Evolutionary conservation across 2,329 filamentous ascomycete species (phyloP).

Genomic region (Sporothrix pseudoabietina): DNA sequence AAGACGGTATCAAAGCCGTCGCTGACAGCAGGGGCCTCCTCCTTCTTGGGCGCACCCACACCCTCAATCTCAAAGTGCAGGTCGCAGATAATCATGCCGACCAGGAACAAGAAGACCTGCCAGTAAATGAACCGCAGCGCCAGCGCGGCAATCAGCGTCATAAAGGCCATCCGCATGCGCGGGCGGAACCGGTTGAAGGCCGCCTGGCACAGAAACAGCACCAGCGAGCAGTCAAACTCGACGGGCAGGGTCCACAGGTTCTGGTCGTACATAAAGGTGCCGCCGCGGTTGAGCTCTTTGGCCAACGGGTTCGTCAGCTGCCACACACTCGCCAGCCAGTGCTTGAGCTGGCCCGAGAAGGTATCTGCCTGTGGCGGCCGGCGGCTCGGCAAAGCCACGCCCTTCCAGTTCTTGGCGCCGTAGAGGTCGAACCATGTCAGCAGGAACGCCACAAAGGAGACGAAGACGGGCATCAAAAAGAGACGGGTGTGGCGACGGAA

Average conservation of each 20-base stretch:
- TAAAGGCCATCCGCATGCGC: conserved; percentile 31
- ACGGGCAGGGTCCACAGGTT: conserved; percentile 45
- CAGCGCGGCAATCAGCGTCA: conserved; percentile 31
- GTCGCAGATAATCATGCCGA: conserved; percentile 42
- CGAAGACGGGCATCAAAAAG: conserved; percentile 34
- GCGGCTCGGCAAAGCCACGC: conserved; percentile 31
- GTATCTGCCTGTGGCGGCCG: conserved; percentile 28
- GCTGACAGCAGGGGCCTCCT: not conserved
- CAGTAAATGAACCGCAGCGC: conserved; percentile 37
- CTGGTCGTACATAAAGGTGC: conserved; percentile 39
- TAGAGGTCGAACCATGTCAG: conserved; percentile 30
- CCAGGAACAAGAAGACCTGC: conserved; percentile 40
- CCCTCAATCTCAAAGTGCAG: conserved; percentile 37
- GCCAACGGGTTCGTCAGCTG: conserved; percentile 31
- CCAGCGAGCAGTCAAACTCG: conserved; percentile 44
- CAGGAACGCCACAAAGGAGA: conserved; percentile 31
- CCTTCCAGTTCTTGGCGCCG: conserved; percentile 32
- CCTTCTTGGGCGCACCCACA: conserved; percentile 33
- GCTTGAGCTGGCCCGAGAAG: conserved; percentile 27
- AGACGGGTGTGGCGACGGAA: conserved; percentile 36
- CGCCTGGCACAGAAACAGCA: conserved; percentile 42
- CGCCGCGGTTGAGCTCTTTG: conserved; percentile 32
- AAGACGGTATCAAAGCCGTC: not conserved
- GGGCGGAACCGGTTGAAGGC: conserved; percentile 38
- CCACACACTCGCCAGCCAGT: conserved; percentile 31